Evolutionary conservation across 805 yeast genomes (phyloP), one percentile per base, ranked within the genome.

Genomic region (Cyberlindnera saturnus): DNA sequence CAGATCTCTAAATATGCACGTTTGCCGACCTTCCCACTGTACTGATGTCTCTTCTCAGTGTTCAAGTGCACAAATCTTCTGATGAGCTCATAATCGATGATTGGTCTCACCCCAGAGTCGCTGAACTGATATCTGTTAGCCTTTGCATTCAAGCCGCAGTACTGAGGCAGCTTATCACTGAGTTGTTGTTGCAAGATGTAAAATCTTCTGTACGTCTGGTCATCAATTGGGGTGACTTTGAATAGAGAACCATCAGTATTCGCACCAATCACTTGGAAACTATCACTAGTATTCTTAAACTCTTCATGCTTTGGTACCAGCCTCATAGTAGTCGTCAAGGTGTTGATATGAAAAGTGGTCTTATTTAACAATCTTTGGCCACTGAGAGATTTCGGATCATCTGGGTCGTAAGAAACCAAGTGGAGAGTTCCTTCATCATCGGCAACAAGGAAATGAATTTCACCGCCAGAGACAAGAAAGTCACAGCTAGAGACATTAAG

Each of bases 161-260:
- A 63, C 49, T 84, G 89, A 32, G 69, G 70, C 44, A 84, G 86
- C 51, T 85, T 85, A 43, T 90, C 96, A 32, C 75, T 74, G 40
- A 93, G 65, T 54, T 89, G 96, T 62, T 89, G 96, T 59, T 90
- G 97, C 17, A 91, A 67, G 31, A 88, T 81, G 56, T 85, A 86
- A 57, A 93, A 70, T 45, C 95, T 71, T 61, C 96, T 74, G 63
- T 88, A 93, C 11, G 79, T 71, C 3, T 77, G 65, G 58, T 93
- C 98, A 34, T 74, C 67, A 11, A 89, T 66, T 0, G 98, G 97
- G 17, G 77, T 68, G 7, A 93, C 77, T 40, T 77, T 74, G 54
- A 78, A 81, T 32, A 93, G 62, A 0, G 90, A 81, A 0, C 99
- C 99, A 55, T 90, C 96, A 2, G 71, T 66, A 14, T 83, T 80